A percentile compares a stretch with the other conserved stretches of the same genome.
These are phyloP conservation scores for Oryza rufipogon DNA, from an alignment of 176 grass and related monocot genomes.

Conservation along the genomic window DNA sequence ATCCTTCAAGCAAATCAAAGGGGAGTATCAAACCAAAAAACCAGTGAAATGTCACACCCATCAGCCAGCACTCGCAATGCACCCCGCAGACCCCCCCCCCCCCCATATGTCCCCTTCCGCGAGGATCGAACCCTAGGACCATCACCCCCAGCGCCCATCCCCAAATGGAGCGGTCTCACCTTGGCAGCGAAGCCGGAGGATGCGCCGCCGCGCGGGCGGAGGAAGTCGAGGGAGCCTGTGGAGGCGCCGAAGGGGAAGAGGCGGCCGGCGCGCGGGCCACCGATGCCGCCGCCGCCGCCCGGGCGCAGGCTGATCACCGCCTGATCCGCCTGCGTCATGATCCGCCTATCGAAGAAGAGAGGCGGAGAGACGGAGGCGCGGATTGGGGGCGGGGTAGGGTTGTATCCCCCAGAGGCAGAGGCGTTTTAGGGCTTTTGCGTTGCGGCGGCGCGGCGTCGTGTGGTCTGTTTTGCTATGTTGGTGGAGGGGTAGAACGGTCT, in stretches of 20 bases:
- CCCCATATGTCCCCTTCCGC: not conserved
- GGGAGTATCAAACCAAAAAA: not conserved
- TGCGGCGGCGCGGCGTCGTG: not conserved
- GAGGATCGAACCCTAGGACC: constrained; percentile 12
- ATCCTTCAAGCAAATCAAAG: not conserved
- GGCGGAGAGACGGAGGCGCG: constrained; percentile 11
- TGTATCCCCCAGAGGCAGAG: not conserved
- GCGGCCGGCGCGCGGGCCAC: constrained; percentile 46
- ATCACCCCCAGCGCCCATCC: not conserved
- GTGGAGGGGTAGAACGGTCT: not conserved
- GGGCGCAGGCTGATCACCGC: constrained; percentile 83
- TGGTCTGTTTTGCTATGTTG: not conserved
- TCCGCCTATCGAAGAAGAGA: not conserved
- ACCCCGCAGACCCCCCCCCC: not conserved
- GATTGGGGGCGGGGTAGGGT: not conserved
- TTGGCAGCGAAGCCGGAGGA: constrained; percentile 34
- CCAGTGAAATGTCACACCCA: not conserved
- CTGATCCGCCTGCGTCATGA: constrained; percentile 74
- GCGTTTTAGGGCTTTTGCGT: constrained; percentile 7
- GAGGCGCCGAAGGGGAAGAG: constrained; percentile 50
- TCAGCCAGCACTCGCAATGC: not conserved
- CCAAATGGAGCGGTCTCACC: constrained; percentile 52
- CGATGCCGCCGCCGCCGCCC: constrained; percentile 64
- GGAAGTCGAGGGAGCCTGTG: constrained; percentile 29
- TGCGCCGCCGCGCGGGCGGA: constrained; percentile 36